These are phyloP conservation scores for Pythium aphanidermatum DNA, from an alignment of 352 stramenopile genomes.

Conservation along the genomic window DNA sequence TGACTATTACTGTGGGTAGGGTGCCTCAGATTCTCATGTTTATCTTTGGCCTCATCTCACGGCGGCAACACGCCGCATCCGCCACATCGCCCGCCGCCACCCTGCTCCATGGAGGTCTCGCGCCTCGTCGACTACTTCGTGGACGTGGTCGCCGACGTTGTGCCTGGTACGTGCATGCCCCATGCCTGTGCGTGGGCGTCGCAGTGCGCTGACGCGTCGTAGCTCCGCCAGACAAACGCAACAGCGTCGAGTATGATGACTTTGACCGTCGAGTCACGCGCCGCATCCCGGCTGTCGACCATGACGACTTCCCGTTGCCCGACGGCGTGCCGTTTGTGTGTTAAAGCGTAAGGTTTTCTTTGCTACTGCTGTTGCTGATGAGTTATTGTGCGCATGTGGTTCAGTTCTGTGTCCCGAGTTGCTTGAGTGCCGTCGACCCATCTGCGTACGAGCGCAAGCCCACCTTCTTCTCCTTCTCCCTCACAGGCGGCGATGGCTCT, in stretches of 20 bases:
- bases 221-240: constrained; percentile 1
- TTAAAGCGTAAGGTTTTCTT: no score
- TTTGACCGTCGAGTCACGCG: constrained; percentile 38
- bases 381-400: no score
- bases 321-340: constrained; percentile 64
- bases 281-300: constrained; percentile 40
- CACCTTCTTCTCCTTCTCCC: constrained; percentile 74
- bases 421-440: constrained; percentile 28
- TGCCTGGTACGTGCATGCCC: constrained; percentile 9
- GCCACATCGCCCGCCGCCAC: neutral
- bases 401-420: constrained; percentile 77
- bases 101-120: neutral
- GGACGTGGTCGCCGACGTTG: constrained; percentile 46
- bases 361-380: no score
- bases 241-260: constrained; percentile 23
- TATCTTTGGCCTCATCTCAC: neutral
- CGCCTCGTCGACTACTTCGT: constrained; percentile 77
- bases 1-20: no score
- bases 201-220: no score
- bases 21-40: neutral
- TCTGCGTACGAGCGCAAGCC: constrained; percentile 56
- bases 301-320: constrained; percentile 56
- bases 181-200: neutral
- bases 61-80: neutral
- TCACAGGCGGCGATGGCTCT: constrained; percentile 65